Percentiles rank a stretch among this genome's conserved stretches.
Conservation (phyloP, 352 stramenopile species). For the Phytophthora hibernalis region DNA sequence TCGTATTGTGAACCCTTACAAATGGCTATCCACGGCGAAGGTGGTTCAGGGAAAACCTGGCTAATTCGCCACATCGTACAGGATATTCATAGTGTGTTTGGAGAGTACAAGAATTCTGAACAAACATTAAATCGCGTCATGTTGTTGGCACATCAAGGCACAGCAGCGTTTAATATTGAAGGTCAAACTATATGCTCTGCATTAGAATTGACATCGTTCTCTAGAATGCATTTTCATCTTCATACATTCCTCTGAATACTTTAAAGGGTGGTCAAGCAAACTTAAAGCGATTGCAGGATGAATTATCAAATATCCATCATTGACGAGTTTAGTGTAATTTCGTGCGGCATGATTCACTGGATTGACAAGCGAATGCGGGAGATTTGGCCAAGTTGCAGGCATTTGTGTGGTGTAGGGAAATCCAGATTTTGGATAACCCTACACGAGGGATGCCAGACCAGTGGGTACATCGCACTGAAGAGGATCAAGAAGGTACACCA, state of each 20-base stretch:
- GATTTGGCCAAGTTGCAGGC: conserved; percentile 9
- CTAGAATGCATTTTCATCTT: background rate
- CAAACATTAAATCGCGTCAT: background rate
- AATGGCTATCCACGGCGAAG: conserved; percentile 1
- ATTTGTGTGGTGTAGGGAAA: too few relatives aligned
- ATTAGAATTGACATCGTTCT: background rate
- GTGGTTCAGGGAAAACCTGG: conserved; percentile 2
- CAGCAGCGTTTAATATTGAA: conserved; percentile 8
- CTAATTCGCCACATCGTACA: conserved; percentile 3
- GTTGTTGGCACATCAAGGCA: conserved; percentile 1
- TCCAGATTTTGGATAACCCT: too few relatives aligned
- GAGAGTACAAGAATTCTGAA: background rate
- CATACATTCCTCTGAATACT: background rate
- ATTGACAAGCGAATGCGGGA: conserved; percentile 11
- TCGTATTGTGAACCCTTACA: background rate
- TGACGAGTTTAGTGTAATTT: conserved; percentile 7
- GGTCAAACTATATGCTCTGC: conserved; percentile 1
- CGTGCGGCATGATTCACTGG: conserved; percentile 7
- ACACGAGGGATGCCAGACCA: too few relatives aligned
- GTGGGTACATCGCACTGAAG: too few relatives aligned
- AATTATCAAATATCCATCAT: background rate
- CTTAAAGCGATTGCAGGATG: conserved; percentile 2
- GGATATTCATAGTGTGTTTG: conserved; percentile 3
- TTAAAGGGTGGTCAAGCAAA: background rate
- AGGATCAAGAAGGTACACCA: too few relatives aligned